Evolutionary conservation across 306 rosid genomes (phyloP).

Genomic region (Ormosia emarginata): DNA sequence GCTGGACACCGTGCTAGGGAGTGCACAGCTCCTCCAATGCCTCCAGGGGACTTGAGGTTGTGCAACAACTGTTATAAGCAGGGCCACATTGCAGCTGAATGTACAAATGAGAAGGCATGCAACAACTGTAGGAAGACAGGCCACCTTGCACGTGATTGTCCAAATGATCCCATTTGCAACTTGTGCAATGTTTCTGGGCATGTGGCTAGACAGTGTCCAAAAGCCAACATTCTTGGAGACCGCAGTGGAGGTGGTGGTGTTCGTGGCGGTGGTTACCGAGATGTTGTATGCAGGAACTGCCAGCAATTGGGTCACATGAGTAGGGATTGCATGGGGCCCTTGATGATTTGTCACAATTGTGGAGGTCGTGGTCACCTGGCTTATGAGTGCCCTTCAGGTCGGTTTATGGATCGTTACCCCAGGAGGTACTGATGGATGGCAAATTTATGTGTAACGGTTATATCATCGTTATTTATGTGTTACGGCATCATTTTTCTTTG

Average conservation of each 20-base stretch:
- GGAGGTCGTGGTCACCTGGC: constrained; percentile 98
- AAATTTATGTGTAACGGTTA: neutral
- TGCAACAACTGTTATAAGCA: constrained; percentile 98
- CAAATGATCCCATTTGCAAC: constrained; percentile 91
- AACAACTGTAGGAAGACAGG: constrained; percentile 98
- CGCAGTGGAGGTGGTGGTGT: constrained; percentile 45
- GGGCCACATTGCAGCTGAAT: constrained; percentile 95
- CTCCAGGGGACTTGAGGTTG: constrained; percentile 89
- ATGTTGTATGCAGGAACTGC: constrained; percentile 85
- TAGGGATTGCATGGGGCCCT: constrained; percentile 96
- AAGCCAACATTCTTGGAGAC: constrained; percentile 59
- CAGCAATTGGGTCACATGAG: constrained; percentile 95
- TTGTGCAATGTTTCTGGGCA: constrained; percentile 95
- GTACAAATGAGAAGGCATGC: constrained; percentile 98
- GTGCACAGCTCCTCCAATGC: constrained; percentile 77
- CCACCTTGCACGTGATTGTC: constrained; percentile 97
- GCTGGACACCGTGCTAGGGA: constrained; percentile 95
- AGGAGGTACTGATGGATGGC: constrained; percentile 76
- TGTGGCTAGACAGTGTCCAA: constrained; percentile 88
- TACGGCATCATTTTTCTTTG: neutral
- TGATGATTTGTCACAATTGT: constrained; percentile 94
- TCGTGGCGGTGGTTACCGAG: constrained; percentile 52
- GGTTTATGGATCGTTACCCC: constrained; percentile 83
- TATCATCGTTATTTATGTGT: neutral
- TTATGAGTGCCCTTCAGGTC: constrained; percentile 94